These are phyloP conservation scores for Mercurialis annua DNA, from an alignment of 345 rosid genomes.

Conservation along the genomic window DNA sequence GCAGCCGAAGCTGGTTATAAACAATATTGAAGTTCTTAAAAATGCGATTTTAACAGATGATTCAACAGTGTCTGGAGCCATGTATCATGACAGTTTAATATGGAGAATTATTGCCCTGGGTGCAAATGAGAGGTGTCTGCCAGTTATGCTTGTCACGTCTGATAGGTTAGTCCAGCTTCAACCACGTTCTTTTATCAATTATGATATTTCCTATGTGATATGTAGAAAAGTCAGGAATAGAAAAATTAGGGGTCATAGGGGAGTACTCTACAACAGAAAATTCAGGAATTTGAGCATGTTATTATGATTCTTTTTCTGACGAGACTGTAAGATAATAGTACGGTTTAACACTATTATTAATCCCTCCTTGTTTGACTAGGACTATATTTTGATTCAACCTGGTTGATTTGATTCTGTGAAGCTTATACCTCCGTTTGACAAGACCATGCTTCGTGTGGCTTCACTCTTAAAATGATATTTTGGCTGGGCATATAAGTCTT, in stretches of 20 bases:
- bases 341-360: background rate
- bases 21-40: constrained; percentile 82
- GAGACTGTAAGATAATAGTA: background rate
- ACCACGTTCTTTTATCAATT: constrained; percentile 9
- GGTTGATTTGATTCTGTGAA: background rate
- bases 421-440: background rate
- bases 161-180: constrained; percentile 53
- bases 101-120: constrained; percentile 88
- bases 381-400: background rate
- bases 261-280: background rate
- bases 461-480: background rate
- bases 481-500: background rate
- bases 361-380: no score
- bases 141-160: constrained; percentile 75
- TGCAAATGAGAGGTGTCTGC: constrained; percentile 77
- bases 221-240: no score
- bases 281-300: background rate
- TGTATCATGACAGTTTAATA: constrained; percentile 88
- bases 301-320: background rate
- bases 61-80: constrained; percentile 49
- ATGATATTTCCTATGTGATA: background rate
- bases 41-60: constrained; percentile 64
- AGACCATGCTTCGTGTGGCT: background rate
- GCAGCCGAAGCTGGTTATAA: constrained; percentile 97
- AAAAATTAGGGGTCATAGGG: background rate